phyloP scores from a whole-genome alignment of 208 protist genomes.

The Endotrypanum monterogeii region DNA sequence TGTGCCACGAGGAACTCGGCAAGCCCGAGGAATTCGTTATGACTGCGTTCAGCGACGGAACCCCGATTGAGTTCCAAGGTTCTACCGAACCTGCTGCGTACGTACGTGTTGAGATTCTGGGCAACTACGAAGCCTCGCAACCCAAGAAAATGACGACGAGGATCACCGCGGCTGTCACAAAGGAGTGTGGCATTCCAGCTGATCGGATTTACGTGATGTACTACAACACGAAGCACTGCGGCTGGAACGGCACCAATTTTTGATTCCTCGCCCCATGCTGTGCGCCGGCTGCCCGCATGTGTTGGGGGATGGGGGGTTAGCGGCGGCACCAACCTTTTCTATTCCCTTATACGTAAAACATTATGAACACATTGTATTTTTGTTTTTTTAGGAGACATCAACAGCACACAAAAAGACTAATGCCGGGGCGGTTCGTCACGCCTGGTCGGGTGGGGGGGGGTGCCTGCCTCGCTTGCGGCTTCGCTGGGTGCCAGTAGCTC shows the following conservation, averaged over 20 bases:
- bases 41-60: constrained; percentile 38
- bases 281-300: background rate
- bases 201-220: constrained; percentile 39
- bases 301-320: too few species aligned
- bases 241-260: constrained; percentile 40
- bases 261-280: background rate
- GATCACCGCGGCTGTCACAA: constrained; percentile 25
- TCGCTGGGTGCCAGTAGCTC: background rate
- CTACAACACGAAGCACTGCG: constrained; percentile 35
- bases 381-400: too few species aligned
- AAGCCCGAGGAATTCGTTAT: constrained; percentile 44
- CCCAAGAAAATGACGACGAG: constrained; percentile 23
- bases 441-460: background rate
- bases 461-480: background rate
- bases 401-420: background rate
- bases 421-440: background rate
- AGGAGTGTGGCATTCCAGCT: constrained; percentile 26
- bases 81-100: constrained; percentile 25
- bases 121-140: constrained; percentile 6
- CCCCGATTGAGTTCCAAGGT: constrained; percentile 24
- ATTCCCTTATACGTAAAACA: background rate
- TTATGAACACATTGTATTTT: background rate
- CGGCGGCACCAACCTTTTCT: background rate
- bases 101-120: constrained; percentile 27
- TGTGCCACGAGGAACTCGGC: constrained; percentile 25